phyloP scores from a whole-genome alignment of 192 early-diverging fungal genomes.

The Linnemannia zychae region DNA sequence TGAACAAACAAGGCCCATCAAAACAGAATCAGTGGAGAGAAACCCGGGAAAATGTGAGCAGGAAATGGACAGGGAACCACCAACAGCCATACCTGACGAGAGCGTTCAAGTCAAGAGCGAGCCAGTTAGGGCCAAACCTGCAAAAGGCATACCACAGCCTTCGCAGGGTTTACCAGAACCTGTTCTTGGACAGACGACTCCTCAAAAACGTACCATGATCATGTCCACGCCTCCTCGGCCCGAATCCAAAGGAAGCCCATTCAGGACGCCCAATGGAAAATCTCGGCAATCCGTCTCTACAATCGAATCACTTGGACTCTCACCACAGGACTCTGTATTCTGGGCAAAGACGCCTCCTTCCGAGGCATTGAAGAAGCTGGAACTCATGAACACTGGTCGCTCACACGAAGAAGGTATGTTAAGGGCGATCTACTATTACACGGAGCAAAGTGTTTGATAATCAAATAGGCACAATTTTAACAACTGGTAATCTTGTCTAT shows the following conservation, averaged over 20 bases:
- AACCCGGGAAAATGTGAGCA: background rate
- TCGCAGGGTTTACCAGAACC: background rate
- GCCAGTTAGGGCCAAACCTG: background rate
- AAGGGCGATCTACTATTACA: background rate
- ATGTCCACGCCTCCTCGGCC: background rate
- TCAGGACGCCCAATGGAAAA: constrained; percentile 39
- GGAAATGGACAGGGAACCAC: background rate
- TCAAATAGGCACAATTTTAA: background rate
- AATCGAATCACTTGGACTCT: constrained; percentile 43
- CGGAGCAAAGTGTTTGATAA: background rate
- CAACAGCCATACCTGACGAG: background rate
- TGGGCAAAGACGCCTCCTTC: constrained; percentile 47
- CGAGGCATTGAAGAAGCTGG: constrained; percentile 38
- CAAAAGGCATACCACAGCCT: background rate
- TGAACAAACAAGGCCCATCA: background rate
- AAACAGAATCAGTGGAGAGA: background rate
- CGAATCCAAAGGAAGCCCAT: constrained; percentile 10
- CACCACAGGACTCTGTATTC: constrained; percentile 49
- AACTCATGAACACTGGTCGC: constrained; percentile 20
- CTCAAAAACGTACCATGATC: background rate
- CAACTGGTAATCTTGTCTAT: background rate
- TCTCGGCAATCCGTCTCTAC: constrained; percentile 8
- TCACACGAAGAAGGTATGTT: constrained; percentile 47
- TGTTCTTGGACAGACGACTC: background rate
- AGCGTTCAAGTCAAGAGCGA: background rate